Percentiles rank a stretch among this genome's conserved stretches.
Conservation (phyloP, 179 eudicot genomes). For the Silene noctiflora region DNA sequence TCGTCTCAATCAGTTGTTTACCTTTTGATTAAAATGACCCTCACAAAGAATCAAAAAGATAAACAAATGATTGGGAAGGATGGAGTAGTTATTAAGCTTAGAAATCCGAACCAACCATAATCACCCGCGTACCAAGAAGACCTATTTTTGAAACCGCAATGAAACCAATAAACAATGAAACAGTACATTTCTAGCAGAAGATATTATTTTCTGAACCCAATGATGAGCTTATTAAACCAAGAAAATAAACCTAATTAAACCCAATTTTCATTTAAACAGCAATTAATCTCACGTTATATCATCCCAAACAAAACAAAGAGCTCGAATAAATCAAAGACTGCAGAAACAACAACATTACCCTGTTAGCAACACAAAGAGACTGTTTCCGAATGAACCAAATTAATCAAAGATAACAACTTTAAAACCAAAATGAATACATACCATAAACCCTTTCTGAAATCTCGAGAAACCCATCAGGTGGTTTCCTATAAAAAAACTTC, state of each 20-base stretch:
- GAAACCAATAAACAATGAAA: not conserved
- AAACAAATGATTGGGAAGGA: too few species aligned
- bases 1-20: too few species aligned
- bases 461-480: conserved; percentile 86
- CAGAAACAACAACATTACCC: too few species aligned
- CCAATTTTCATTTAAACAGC: too few species aligned
- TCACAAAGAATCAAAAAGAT: too few species aligned
- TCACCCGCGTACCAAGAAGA: conserved; percentile 2
- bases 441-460: conserved; percentile 87
- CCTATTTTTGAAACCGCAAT: not conserved
- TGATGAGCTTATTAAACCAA: not conserved
- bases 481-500: conserved; percentile 70
- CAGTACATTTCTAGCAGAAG: not conserved
- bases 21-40: too few species aligned
- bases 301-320: not conserved
- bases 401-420: conserved; percentile 19
- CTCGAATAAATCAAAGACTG: not conserved
- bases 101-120: not conserved
- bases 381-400: not conserved
- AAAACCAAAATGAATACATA: conserved; percentile 14
- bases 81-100: too few species aligned
- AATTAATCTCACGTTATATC: not conserved
- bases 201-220: not conserved
- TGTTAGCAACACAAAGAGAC: too few species aligned
- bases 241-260: not conserved